Base-by-base conservation (phyloP, 371 early-diverging fungal species). In the Circinella umbellata region DNA sequence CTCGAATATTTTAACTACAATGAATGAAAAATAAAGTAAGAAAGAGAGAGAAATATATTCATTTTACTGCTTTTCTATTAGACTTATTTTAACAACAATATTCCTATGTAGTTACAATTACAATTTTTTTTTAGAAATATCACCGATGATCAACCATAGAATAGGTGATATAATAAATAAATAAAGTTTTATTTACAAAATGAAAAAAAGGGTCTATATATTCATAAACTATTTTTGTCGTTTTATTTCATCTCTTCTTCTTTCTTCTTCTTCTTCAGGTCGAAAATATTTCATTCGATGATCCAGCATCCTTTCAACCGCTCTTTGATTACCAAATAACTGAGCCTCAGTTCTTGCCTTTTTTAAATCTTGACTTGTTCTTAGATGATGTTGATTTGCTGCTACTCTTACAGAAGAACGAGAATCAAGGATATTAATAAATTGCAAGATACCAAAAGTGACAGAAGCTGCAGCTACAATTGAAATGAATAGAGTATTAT, bases 271-370 rank as follows among this genome's bases (percentile, higher is more conserved):
- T 34, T 64, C 27, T 49, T 64, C 64, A 27, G 63, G 47, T 5
- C 73, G 74, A 64, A 53, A 75, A 10, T 71, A 47, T 51, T 71
- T 76, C 74, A 78, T 73, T 13, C 78, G 71, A 36, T 70, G 71
- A 36, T 83, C 73, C 36, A 78, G 53, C 49, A 83, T 78, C 47
- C 81, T 66, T 36, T 80, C 76, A 3, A 83, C 73, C 3, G 76
- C 81, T 46, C 73, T 71, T 49, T 84, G 80, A 61, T 80, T 78
- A 10, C 82, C 82, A 72, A 80, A 81, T 5, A 78, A 60, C 63
- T 77, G 69, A 8, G 84, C 84, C 38, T 80, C 79, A 34, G 75
- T 78, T n/a, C 84, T 69, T 35, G 84, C 84, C 14, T 69, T 68
- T 61, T 71, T 72, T 34, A 84, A 63, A 57, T 81, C 84, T 34